phyloP scores from a whole-genome alignment of 305 asterid species.

The Fraxinus albicans region DNA sequence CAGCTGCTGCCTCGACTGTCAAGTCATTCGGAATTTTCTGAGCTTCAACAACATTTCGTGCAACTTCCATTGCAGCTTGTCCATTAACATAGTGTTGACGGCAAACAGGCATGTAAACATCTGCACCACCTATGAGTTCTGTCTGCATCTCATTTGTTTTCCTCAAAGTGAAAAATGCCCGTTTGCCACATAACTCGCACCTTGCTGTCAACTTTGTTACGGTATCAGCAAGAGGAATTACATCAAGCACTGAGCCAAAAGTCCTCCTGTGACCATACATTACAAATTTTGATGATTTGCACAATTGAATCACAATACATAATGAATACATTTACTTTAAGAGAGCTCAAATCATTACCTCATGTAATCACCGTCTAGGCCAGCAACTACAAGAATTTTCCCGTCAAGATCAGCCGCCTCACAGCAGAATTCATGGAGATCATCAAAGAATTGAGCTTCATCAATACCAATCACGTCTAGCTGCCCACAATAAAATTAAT shows the following conservation, averaged over 20 bases:
- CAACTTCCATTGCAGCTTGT: slow-evolving; percentile 5
- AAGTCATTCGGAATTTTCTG: not conserved
- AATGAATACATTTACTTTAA: no score
- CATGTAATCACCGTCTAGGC: slow-evolving; percentile 90
- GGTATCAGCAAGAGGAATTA: slow-evolving; percentile 77
- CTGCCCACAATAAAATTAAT: slow-evolving; percentile 32
- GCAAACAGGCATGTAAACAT: slow-evolving; percentile 88
- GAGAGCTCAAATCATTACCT: slow-evolving; percentile 40
- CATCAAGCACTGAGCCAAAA: slow-evolving; percentile 72
- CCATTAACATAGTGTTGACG: slow-evolving; percentile 61
- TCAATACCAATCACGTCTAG: slow-evolving; percentile 88
- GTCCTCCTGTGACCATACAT: slow-evolving; percentile 50
- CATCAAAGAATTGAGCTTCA: slow-evolving; percentile 85
- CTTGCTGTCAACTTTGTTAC: slow-evolving; percentile 73
- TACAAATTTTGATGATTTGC: not conserved
- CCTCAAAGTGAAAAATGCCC: slow-evolving; percentile 71
- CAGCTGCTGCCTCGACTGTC: slow-evolving; percentile 18
- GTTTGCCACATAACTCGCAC: slow-evolving; percentile 70
- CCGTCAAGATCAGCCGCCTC: slow-evolving; percentile 83
- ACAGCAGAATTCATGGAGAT: slow-evolving; percentile 77
- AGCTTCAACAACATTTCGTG: slow-evolving; percentile 4
- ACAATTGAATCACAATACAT: not conserved
- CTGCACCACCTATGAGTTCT: slow-evolving; percentile 82
- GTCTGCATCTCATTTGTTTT: slow-evolving; percentile 50
- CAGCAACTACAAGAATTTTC: slow-evolving; percentile 69